Base-by-base conservation (phyloP, 441 rosid species). In the Brassica hybrid region DNA sequence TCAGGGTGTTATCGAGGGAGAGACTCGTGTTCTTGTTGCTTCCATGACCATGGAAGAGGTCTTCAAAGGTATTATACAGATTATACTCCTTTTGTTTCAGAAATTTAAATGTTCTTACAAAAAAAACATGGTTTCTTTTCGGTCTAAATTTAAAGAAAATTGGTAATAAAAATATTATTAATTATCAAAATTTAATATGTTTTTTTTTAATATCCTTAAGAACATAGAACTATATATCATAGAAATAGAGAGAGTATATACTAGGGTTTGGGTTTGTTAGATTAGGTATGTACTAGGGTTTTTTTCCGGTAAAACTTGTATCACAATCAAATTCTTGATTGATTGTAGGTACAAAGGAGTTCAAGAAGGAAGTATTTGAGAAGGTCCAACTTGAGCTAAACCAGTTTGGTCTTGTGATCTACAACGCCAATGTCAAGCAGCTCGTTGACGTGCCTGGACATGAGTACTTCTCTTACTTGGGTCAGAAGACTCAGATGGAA, bases 11-110 rank as follows among this genome's bases (percentile, higher is more conserved):
- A 91, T 91, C 14, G 94, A 91, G 79, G 97, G 97, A 0, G 97
- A 91, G 62, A 91, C 93, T 2, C 80, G 97, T 48, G 94, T 91
- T 32, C 89, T 91, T 0, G 94, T 89, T n/a, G 94, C 94, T 43
- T 88, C 93, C 19, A 88, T 91, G 97, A 91, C 93, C 41, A 89
- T 91, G 93, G 94, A 89, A 36, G 94, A 89, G 74, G 80, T 89
- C 21, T 91, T 88, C 80, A 85, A n/a, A 72, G 57, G 57, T 52
- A 41, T 11, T 41, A 21, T 21, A 21, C 23, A 21, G 23, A 34
- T 6, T 6, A 11, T 41, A 41, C 48, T 38, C 45, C 45, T 12
- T 41, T 3, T 36, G 9, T 41, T 41, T 41, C n/a, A 41, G 48
- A 41, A 41, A 41, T 1, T 41, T 41, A 41, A 41, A 11, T 41